phyloP scores from a whole-genome alignment of 1,139 yeast genomes.

The Kodamaea anthophila region DNA sequence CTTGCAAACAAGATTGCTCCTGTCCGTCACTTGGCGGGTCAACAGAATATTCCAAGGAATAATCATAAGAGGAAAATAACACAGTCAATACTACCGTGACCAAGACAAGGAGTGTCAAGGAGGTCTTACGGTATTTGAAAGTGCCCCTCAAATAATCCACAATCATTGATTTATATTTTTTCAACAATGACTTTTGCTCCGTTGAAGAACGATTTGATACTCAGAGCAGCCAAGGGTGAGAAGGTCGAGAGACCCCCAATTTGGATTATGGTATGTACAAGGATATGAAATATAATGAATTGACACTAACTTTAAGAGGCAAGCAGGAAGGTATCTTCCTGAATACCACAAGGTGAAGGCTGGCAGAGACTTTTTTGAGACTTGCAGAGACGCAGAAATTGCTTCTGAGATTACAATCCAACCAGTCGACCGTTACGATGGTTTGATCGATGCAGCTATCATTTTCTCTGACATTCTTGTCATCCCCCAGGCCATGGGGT shows the following conservation, averaged over 20 bases:
- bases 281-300: not conserved
- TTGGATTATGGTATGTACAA: constrained; percentile 78
- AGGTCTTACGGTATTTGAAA: constrained; percentile 58
- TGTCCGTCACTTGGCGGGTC: constrained; percentile 31
- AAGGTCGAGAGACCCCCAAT: constrained; percentile 94
- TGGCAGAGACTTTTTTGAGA: constrained; percentile 83
- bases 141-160: constrained; percentile 26
- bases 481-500: constrained; percentile 98
- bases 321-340: constrained; percentile 84
- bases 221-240: constrained; percentile 83
- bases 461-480: constrained; percentile 93
- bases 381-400: constrained; percentile 88
- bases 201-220: constrained; percentile 78
- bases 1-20: constrained; percentile 36
- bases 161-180: constrained; percentile 10
- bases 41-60: constrained; percentile 33
- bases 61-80: constrained; percentile 25
- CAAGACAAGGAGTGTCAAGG: constrained; percentile 46
- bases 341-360: constrained; percentile 90
- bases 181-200: constrained; percentile 49
- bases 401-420: constrained; percentile 94
- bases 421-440: constrained; percentile 86
- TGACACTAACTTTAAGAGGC: constrained; percentile 39
- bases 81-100: constrained; percentile 34
- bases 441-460: constrained; percentile 91